These are phyloP conservation scores for Daedalea quercina DNA, from an alignment of 768 basidiomycete genomes.

Conservation along the genomic window DNA sequence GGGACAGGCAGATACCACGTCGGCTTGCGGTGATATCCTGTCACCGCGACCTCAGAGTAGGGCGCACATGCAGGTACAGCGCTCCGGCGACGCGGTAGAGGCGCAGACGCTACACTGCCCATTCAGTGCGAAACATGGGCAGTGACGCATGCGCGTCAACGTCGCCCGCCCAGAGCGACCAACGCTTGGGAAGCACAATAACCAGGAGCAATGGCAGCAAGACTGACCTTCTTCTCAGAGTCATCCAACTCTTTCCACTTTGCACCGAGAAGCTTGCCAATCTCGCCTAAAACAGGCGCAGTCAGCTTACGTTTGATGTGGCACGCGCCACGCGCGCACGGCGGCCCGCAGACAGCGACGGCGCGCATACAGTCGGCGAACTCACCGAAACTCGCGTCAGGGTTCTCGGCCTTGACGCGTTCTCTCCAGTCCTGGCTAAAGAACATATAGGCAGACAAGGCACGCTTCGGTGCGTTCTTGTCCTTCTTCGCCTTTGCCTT, in stretches of 20 bases:
- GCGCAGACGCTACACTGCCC: no score
- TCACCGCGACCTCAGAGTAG: no score
- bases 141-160: constrained; percentile 3
- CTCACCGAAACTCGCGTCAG: constrained; percentile 87
- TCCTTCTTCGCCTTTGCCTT: constrained; percentile 64
- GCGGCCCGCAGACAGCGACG: neutral
- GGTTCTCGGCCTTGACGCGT: constrained; percentile 93
- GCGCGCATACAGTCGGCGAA: constrained; percentile 2
- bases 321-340: constrained; percentile 4
- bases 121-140: neutral
- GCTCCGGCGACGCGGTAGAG: no score
- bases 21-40: no score
- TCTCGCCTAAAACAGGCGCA: constrained; percentile 52
- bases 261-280: constrained; percentile 90
- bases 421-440: constrained; percentile 96
- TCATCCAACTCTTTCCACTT: constrained; percentile 97
- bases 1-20: no score
- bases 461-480: constrained; percentile 83
- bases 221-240: constrained; percentile 79
- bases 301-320: constrained; percentile 1
- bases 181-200: neutral
- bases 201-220: neutral
- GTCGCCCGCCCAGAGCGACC: neutral
- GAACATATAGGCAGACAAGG: constrained; percentile 98
- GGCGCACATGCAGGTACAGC: no score